Base-by-base conservation (phyloP, 129 eudicot species). In the Saposhnikovia divaricata region DNA sequence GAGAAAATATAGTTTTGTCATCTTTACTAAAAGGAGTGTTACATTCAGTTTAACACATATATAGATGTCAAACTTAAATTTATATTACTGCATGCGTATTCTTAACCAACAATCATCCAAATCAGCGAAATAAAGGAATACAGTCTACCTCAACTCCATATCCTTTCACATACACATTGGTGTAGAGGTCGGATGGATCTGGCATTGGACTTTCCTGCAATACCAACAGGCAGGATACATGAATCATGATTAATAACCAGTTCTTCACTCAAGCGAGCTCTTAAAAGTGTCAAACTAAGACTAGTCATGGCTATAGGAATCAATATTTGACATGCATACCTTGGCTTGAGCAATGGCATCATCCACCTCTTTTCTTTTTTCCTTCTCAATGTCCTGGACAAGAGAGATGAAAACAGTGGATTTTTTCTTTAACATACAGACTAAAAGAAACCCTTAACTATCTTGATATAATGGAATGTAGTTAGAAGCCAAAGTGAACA, bases 281-380 rank as follows among this genome's bases (percentile, higher is more conserved):
- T 45, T 31, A 28, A 40, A 21, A 23, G 37, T n/a, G 39, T 23
- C 77, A 44, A 44, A 11, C 8, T 4, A 40, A 2, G 34, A n/a
- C 6, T n/a, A 72, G 38, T 72, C n/a, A 13, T 34, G 40, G 46
- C 21, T 19, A 21, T 51, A 57, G 7, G 59, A 15, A 51, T 44
- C 76, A 5, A 18, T 18, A 12, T 50, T 57, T 76, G 75, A 43
- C 63, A 66, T 76, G 16, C 81, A 65, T 72, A 96, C 99, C 97
- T 96, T 96, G 12, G 99, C 99, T 80, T 92, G 82, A 47, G 99
- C 95, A 82, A 96, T 89, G 74, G 99, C 98, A 77, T 96, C 98
- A 88, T 96, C 99, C 43, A 96, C 98, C 81, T 89, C 93, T 85
- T 96, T 96, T 80, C 97, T 90, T 59, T 86, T 77, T 89, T 76